These are phyloP conservation scores for Auricularia sp. DNA, from an alignment of 768 basidiomycete genomes.

Conservation along the genomic window DNA sequence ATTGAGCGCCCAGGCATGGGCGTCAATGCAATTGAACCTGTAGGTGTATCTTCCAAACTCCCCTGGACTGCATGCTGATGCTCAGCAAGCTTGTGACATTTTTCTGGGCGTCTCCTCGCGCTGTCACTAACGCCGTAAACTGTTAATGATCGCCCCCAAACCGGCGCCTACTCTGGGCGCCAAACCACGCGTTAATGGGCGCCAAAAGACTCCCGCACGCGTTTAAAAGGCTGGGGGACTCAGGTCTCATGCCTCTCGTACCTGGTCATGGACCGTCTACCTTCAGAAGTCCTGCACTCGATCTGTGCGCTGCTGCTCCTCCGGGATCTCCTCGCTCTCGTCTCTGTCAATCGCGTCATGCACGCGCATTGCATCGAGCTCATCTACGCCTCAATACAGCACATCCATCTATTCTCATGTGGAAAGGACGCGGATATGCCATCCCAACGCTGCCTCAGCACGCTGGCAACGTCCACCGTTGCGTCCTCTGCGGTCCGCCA, in stretches of 20 bases:
- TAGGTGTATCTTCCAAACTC: too few species aligned
- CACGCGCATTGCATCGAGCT: not conserved
- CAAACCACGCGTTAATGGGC: not conserved
- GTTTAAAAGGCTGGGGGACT: not conserved
- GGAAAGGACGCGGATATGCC: not conserved
- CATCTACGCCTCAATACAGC: not conserved
- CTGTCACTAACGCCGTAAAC: too few species aligned
- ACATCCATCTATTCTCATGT: not conserved
- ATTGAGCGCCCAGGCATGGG: too few species aligned
- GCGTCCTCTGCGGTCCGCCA: not conserved
- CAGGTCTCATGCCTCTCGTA: not conserved
- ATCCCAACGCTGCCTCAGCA: not conserved
- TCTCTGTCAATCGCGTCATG: not conserved
- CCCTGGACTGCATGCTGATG: too few species aligned
- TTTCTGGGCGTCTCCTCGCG: too few species aligned
- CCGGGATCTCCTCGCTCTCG: not conserved
- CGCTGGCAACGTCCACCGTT: not conserved
- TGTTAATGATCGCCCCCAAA: too few species aligned
- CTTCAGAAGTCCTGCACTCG: not conserved
- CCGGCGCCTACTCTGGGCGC: too few species aligned
- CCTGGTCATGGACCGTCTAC: not conserved
- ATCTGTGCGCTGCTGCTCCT: not conserved
- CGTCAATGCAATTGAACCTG: too few species aligned
- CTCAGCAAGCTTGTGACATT: too few species aligned
- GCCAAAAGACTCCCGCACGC: not conserved